phyloP scores from a whole-genome alignment of 495 filamentous ascomycete genomes.

The Trichoderma virens region DNA sequence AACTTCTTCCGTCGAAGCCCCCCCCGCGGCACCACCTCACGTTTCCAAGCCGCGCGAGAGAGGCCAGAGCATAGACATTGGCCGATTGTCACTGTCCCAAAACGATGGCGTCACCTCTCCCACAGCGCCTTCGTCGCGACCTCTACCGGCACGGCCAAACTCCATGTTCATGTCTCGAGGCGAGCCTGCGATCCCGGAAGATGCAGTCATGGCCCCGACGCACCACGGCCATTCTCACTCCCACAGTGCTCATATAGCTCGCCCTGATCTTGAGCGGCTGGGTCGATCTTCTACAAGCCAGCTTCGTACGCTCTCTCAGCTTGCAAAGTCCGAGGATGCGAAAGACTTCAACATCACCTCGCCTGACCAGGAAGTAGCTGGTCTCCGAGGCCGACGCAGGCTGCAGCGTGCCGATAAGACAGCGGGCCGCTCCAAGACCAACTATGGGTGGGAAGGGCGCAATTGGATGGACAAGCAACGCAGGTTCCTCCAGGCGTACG shows the following conservation, averaged over 20 bases:
- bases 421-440: constrained; percentile 33
- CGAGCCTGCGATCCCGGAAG: constrained; percentile 31
- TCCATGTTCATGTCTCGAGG: constrained; percentile 47
- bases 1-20: constrained; percentile 28
- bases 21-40: constrained; percentile 19
- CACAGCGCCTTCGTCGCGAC: constrained; percentile 22
- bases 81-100: constrained; percentile 32
- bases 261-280: constrained; percentile 69
- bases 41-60: constrained; percentile 29
- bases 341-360: constrained; percentile 74
- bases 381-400: constrained; percentile 72
- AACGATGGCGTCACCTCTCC: constrained; percentile 27
- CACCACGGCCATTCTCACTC: constrained; percentile 14
- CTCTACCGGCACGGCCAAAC: constrained; percentile 40
- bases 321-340: constrained; percentile 64
- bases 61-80: constrained; percentile 45
- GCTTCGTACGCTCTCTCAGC: constrained; percentile 77
- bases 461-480: constrained; percentile 99
- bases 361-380: constrained; percentile 73
- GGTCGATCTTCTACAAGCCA: constrained; percentile 81
- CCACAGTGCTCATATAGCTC: constrained; percentile 41
- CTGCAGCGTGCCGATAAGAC: constrained; percentile 57
- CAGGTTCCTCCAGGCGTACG: constrained; percentile 94
- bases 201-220: constrained; percentile 16
- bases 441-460: constrained; percentile 68